Evolutionary conservation across 768 basidiomycete genomes (phyloP), one percentile per base, ranked within the genome.

Genomic region (Galerina marginata): DNA sequence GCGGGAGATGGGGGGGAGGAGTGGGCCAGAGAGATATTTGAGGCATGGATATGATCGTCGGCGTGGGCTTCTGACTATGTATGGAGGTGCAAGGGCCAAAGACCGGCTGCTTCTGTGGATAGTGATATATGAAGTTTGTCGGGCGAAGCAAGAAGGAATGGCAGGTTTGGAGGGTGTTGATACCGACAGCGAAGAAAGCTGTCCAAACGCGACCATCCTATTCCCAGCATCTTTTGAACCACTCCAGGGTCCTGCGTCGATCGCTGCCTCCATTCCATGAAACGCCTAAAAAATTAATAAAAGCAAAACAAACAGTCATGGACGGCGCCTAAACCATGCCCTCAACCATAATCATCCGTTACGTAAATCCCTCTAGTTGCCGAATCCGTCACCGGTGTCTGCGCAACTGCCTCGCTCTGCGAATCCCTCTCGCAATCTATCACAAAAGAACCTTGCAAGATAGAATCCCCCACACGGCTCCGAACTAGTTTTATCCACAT

Each of bases 241-340:
- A 40, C 46, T 45, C 51, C 57, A 62, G 64, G 62, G 60, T 62
- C 64, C 58, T 45, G 39, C 59, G 20, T 48, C 62, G 61, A 65
- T 64, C 64, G 60, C 47, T 59, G 57, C 50, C 59, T 65, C 56
- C 62, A 54, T 56, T 56, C 43, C 60, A 56, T 61, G 61, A 55
- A 39, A 45, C 53, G 54, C 52, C 12, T 40, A 53, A 58, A 61
- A 61, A 62, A 20, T 20, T 57, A 53, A 62, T 56, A 61, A 55
- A 33, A 36, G 47, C 33, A 47, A 64, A 65, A 64, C 26, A 48
- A 64, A 46, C 52, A 5, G 43, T 15, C 49, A 56, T 40, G 29
- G 45, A 65, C 61, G 56, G 59, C 63, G 63, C 63, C 65, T 68
- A 68, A 69, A 61, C 54, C 44, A 60, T 56, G 53, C 49, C 61